Conservation (phyloP, 805 yeast species). For the Candida vartiovaarae region DNA sequence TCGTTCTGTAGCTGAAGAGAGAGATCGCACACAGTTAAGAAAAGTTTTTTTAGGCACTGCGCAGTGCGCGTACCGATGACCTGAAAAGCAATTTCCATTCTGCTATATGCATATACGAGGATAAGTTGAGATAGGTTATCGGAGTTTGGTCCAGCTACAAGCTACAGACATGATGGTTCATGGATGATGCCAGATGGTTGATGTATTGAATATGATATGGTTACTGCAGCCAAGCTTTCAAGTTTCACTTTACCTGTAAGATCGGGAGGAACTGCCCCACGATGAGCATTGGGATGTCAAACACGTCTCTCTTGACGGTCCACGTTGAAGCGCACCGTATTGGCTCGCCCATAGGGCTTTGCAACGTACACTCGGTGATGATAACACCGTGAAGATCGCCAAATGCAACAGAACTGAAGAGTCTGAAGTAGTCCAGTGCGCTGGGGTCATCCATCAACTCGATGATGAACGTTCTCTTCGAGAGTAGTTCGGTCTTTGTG, state of each 20-base stretch:
- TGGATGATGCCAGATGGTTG: too few relatives aligned
- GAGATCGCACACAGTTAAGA: too few relatives aligned
- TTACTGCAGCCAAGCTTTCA: too few relatives aligned
- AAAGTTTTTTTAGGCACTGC: not conserved
- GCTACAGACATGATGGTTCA: too few relatives aligned
- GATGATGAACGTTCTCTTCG: constrained; percentile 61
- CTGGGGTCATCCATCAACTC: constrained; percentile 79
- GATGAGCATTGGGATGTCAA: constrained; percentile 78
- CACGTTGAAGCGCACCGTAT: constrained; percentile 72
- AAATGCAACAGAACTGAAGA: constrained; percentile 55
- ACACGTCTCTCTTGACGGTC: constrained; percentile 79
- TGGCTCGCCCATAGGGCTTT: constrained; percentile 30
- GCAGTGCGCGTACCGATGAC: too few relatives aligned
- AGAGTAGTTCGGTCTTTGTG: constrained; percentile 46
- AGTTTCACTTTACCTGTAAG: constrained; percentile 25
- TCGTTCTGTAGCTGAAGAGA: too few relatives aligned
- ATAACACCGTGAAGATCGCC: constrained; percentile 32
- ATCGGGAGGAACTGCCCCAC: constrained; percentile 78
- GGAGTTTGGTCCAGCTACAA: too few relatives aligned
- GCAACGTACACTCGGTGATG: constrained; percentile 32
- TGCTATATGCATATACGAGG: too few relatives aligned
- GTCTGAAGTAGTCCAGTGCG: constrained; percentile 62
- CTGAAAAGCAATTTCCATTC: too few relatives aligned
- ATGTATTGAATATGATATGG: too few relatives aligned
- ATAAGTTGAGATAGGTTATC: too few relatives aligned